Evolutionary conservation across 202 grass and related monocot species (phyloP), one percentile per base, ranked within the genome.

Genomic region (Eragrostis tef): DNA sequence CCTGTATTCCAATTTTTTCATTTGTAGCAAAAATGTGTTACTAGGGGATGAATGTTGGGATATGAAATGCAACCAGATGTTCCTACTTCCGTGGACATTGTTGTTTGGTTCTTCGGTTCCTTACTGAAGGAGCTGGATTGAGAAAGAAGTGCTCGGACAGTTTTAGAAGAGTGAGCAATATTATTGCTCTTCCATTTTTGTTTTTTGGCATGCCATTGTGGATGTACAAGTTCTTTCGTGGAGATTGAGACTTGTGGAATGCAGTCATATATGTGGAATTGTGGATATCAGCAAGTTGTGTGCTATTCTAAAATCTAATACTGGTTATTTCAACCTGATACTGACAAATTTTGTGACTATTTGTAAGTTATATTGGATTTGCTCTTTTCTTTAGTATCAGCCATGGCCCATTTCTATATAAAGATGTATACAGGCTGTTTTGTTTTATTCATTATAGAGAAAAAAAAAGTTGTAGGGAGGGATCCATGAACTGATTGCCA

Each of bases 1-100:
- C 64, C 11, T 58, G 67, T 81, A 16, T 57, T 71, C 71, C 1
- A 22, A 70, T 77, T 78, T 72, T 49, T 86, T 84, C 12, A 75
- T 84, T 69, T 4, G 68, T 79, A 22, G 50, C 36, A n/a, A 61
- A 54, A 68, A 62, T 24, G 21, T 69, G 69, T 16, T 74, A 63
- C 34, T 73, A 10, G 20, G 81, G 71, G 49, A 77, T 59, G 45
- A 27, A 67, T 67, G 17, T 63, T 61, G 31, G 14, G 27, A 12
- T n/a, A 49, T 57, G 41, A 24, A 80, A 64, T 34, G 24, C 9
- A 50, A 41, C 27, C 21, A 0, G 59, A 21, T 49, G 21, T 58
- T 77, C 22, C 41, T 43, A 17, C 12, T 64, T 81, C 48, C 2
- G 9, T 54, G 51, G 9, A 24, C 44, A 65, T 17, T 14, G n/a